Base-by-base conservation (phyloP, 2,329 filamentous ascomycete genomes). In the Colletotrichum abscissum region DNA sequence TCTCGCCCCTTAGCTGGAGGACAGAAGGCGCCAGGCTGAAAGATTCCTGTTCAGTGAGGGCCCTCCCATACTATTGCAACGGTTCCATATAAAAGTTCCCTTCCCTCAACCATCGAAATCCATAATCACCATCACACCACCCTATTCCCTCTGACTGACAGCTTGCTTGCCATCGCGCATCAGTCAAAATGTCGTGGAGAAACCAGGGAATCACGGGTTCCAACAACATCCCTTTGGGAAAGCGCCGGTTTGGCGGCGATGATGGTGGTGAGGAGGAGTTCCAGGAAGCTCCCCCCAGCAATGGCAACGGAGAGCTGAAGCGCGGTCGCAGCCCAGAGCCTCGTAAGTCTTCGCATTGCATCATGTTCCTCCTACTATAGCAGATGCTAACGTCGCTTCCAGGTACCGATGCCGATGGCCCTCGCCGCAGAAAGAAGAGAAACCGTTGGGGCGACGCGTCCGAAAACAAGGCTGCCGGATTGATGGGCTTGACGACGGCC, bases 391-490 rank as follows among this genome's bases (percentile, higher is more conserved):
- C 24, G 72, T 80, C 84, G 11, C 14, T 33, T 28, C 6, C 8
- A 81, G 87, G 88, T 77, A 84, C 87, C 75, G 88, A 89, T 72
- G 82, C 84, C 63, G 95, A 98, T 84, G 96, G 94, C 72, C 91
- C 93, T 75, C 94, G 94, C 82, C 93, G 93, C 79, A 94, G 97
- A 84, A 98, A 97, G 92, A 98, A 98, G 92, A 93, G 96, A 83
- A 99, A 99, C 84, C 92, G 97, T 82, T 99, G 97, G 97, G 97
- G 97, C 77, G 96, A 98, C 84, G 94, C 94, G 74, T 93, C 95
- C 68, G 97, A 99, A 86, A 99, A 99, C 87, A 99, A 99, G 89
- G 97, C 97, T 73, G 97, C 97, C 71, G 97, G 97, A 76, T 89
- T 99, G 75, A 98, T 99, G 95, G 97, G 97, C 71, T 89, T 99